Base-by-base conservation (phyloP, 495 filamentous ascomycete genomes). In the Penicillium coffeae region DNA sequence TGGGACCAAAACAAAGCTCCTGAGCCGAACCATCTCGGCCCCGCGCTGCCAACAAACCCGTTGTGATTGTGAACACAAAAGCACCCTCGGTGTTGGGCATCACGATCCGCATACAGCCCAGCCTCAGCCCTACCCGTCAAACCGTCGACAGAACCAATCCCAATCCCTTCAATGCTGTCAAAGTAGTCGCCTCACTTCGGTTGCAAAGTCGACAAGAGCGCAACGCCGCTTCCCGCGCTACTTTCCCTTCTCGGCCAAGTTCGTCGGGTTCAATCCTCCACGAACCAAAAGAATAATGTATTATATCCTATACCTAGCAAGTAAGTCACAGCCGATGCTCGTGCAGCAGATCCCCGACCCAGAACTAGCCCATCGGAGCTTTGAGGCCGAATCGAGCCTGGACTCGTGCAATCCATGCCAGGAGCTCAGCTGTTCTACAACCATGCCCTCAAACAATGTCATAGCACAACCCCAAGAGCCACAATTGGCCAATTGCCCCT, bases 301-400 rank as follows among this genome's bases (percentile, higher is more conserved):
- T 66, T 85, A 86, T 69, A 78, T 83, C 51, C 80, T 81, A 62
- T 86, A 86, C 65, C 75, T 86, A 58, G 78, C 78, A 47, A 82
- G 82, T 86, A 77, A 69, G 82, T 75, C 25, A 30, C 10, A 30
- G 5, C n/a, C n/a, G n/a, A 51, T 33, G 27, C 16, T 1, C 34
- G 30, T 51, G 49, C 25, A 49, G 37, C 43, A 35, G n/a, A n/a
- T n/a, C n/a, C n/a, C n/a, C n/a, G n/a, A n/a, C n/a, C n/a, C n/a
- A n/a, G n/a, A n/a, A n/a, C n/a, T n/a, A n/a, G n/a, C n/a, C n/a
- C n/a, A n/a, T n/a, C n/a, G n/a, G n/a, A n/a, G n/a, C n/a, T n/a
- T n/a, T n/a, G 16, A 21, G 10, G 14, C 27, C 36, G 42, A 27
- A 36, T 45, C 20, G 27, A 1, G 19, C 36, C 42, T 21, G 16